Base-by-base conservation (phyloP, 2,329 filamentous ascomycete species). In the Xylogone sp. region DNA sequence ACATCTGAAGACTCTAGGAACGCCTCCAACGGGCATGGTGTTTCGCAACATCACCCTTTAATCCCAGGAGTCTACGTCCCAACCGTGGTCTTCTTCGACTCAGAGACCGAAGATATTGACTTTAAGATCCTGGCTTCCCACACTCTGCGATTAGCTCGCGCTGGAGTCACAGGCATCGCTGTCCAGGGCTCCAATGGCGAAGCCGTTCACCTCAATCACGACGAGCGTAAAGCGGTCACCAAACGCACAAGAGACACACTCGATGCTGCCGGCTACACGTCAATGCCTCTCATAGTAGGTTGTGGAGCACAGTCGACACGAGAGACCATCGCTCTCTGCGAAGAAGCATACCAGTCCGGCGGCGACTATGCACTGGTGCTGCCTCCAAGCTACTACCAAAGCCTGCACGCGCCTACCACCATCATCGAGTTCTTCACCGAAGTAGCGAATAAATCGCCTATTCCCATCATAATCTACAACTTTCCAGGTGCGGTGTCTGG, bases 21-120 rank as follows among this genome's bases (percentile, higher is more conserved):
- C 5, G 10, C 24, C 34, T 4, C 34, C 8, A 39, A 39, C 12
- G 34, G 34, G 8, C 34, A 39, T 16, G 34, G n/a, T 16, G 5
- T 4, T 5, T 39, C 10, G 27, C 27, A 31, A 31, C 13, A 31
- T 39, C n/a, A 16, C 12, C 34, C 34, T 4, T 39, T 75, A 34
- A 53, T 63, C 21, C 71, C 70, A 3, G 82, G 81, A 42, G 76
- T 88, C 61, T 88, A 88, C 63, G 83, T 86, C 45, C 85, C 86
- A 21, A 87, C 84, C 22, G 76, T 87, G 60, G 83, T 82, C 66
- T 88, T 88, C 72, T 88, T 88, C 66, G 72, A 84, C 49, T 65
- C 73, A 3, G 74, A 72, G n/a, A 76, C 75, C 2, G 85, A 88
- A 64, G 78, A 87, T 49, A 69, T 88, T 49, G 85, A 88, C 62